These are phyloP conservation scores for Metschnikowia drakensbergensis DNA, from an alignment of 805 yeast genomes.

Conservation along the genomic window DNA sequence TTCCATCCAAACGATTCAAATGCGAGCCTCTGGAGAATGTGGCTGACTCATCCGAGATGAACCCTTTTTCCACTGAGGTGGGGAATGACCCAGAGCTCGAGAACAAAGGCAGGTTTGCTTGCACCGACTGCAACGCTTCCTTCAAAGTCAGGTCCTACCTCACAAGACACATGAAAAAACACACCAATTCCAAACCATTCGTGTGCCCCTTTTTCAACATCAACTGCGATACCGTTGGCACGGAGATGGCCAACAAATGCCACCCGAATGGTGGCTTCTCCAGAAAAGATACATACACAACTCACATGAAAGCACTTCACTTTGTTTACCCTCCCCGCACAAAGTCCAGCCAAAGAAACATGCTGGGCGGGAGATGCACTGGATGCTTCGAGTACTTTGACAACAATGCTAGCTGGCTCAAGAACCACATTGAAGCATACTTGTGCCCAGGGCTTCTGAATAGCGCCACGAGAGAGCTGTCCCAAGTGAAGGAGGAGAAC, in stretches of 20 bases:
- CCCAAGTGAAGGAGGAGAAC: constrained; percentile 16
- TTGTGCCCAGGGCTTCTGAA: constrained; percentile 53
- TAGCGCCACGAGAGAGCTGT: constrained; percentile 3
- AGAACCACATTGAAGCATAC: constrained; percentile 74
- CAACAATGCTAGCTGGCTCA: constrained; percentile 77
- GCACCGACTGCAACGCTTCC: constrained; percentile 73
- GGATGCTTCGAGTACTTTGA: constrained; percentile 69
- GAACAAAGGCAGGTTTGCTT: constrained; percentile 24
- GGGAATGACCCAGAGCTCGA: neutral
- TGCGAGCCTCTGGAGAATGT: neutral
- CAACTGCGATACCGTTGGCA: constrained; percentile 10
- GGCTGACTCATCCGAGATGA: neutral
- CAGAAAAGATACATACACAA: constrained; percentile 87
- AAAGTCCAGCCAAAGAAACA: constrained; percentile 60
- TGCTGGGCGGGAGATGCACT: constrained; percentile 73
- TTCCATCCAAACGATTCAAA: neutral
- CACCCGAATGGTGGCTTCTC: constrained; percentile 89
- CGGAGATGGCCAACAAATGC: constrained; percentile 43
- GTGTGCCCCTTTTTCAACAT: constrained; percentile 63
- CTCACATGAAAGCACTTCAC: constrained; percentile 86
- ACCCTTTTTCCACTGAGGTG: neutral
- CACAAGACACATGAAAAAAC: constrained; percentile 89
- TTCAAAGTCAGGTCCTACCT: constrained; percentile 84
- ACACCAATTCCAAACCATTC: constrained; percentile 78
- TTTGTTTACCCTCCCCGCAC: constrained; percentile 84